Conservation (phyloP, 768 basidiomycete genomes). For the Epithele typhae region DNA sequence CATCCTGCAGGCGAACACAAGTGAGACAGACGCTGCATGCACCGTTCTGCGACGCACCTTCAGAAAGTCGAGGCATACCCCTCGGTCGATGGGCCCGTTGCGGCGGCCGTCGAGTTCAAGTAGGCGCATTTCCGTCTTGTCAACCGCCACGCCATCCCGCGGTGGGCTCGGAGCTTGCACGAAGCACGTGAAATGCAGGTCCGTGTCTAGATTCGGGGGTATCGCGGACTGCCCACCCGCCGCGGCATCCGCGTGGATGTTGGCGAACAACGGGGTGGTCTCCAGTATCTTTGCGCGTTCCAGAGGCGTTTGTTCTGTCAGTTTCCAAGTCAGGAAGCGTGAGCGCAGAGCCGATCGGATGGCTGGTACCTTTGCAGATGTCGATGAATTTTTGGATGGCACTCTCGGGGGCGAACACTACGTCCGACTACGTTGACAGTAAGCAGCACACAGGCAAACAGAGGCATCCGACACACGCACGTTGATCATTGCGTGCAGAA, state of each 20-base stretch:
- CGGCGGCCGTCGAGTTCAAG: constrained; percentile 85
- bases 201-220: constrained; percentile 60
- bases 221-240: constrained; percentile 63
- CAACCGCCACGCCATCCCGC: constrained; percentile 14
- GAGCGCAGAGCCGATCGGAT: neutral
- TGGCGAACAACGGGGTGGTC: constrained; percentile 68
- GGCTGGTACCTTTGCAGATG: constrained; percentile 55
- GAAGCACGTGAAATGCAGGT: constrained; percentile 88
- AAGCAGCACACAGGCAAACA: neutral
- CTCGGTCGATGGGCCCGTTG: constrained; percentile 76
- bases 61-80: constrained; percentile 55
- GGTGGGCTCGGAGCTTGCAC: constrained; percentile 56
- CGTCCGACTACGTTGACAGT: constrained; percentile 41
- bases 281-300: constrained; percentile 76
- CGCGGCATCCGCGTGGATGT: constrained; percentile 73
- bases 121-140: constrained; percentile 36
- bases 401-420: constrained; percentile 51
- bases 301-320: constrained; percentile 61
- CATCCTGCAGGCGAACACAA: constrained; percentile 44
- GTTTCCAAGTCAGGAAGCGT: too few relatives aligned
- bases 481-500: constrained; percentile 57
- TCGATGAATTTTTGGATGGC: constrained; percentile 65
- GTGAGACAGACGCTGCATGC: constrained; percentile 25
- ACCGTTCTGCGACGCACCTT: constrained; percentile 32
- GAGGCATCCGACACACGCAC: constrained; percentile 34